phyloP scores from a whole-genome alignment of 352 stramenopile genomes.

The Pilasporangium apinafurcum region DNA sequence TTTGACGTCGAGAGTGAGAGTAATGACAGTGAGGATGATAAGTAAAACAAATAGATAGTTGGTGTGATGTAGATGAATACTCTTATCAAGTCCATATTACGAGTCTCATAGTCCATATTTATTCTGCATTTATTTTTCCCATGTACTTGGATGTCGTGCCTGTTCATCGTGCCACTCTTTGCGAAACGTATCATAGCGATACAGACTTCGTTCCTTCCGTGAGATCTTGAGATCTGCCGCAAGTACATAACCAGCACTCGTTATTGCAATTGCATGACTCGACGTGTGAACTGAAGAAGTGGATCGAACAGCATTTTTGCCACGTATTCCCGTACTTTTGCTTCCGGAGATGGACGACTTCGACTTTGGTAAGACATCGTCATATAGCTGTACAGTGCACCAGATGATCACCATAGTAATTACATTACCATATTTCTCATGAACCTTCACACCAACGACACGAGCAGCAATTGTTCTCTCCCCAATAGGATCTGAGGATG shows the following conservation, averaged over 20 bases:
- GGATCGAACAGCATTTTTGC: constrained; percentile 3
- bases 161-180: constrained; percentile 65
- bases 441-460: constrained; percentile 31
- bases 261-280: constrained; percentile 19
- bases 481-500: constrained; percentile 27
- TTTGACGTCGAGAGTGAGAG: constrained; percentile 26
- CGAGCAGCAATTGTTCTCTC: constrained; percentile 74
- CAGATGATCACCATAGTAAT: constrained; percentile 66
- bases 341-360: constrained; percentile 7
- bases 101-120: too few species aligned
- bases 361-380: constrained; percentile 14
- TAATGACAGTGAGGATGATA: too few species aligned
- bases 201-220: constrained; percentile 50
- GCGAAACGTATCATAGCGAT: constrained; percentile 74
- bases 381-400: constrained; percentile 76
- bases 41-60: too few species aligned
- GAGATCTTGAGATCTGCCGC: constrained; percentile 59
- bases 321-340: constrained; percentile 9
- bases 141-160: constrained; percentile 47
- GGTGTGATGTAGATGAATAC: too few species aligned
- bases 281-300: constrained; percentile 25
- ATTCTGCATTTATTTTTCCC: constrained; percentile 21
- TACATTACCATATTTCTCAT: constrained; percentile 45
- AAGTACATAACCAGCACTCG: constrained; percentile 19
- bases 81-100: too few species aligned